Base-by-base conservation (phyloP, 192 early-diverging fungal species). In the Paraglomus brasilianum region DNA sequence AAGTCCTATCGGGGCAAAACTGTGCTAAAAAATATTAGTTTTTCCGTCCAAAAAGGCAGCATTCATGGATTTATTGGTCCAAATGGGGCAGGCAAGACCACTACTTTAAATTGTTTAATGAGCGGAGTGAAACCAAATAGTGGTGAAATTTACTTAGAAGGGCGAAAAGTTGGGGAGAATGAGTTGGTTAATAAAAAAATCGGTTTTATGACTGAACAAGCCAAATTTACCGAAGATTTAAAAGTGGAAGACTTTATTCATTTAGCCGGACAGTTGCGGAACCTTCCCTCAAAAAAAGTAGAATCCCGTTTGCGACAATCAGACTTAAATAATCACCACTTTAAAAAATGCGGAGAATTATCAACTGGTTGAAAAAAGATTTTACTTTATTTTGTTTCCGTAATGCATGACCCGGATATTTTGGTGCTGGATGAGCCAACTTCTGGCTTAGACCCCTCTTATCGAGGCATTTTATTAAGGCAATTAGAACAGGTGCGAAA, bases 51-150 rank as follows among this genome's bases (percentile, higher is more conserved):
- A 41, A 39, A 60, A 41, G 58, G 58, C 13, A 60, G 38, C 36
- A 60, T 60, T 41, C 58, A 60, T 60, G 58, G 58, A n/a, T 60
- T 60, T 41, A 60, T 60, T 41, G 85, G 86, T 14, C 84, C 86
- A 46, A 89, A 91, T 71, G 89, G 88, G 45, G 84, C 85, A 14
- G 89, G 87, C n/a, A 91, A 91, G 56, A 86, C 86, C 10, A 91
- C 86, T 9, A 42, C 38, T 60, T 41, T 60, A 5, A 60, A 60
- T 8, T 41, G 58, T 14, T 60, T 60, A 14, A 60, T 60, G 58
- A 38, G 58, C 13, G 58, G 58, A 41, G 15, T 60, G 44, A 60
- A 8, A 38, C 58, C 58, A 1, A 60, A 43, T 60, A 5, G 5
- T 5, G 58, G 58, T 3, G 38, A 41, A 60, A 60, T 60, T 15